A percentile compares a stretch with the other conserved stretches of the same genome.
These are phyloP conservation scores for Kwoniella dendrophila DNA, from an alignment of 768 basidiomycete species.

Conservation along the genomic window DNA sequence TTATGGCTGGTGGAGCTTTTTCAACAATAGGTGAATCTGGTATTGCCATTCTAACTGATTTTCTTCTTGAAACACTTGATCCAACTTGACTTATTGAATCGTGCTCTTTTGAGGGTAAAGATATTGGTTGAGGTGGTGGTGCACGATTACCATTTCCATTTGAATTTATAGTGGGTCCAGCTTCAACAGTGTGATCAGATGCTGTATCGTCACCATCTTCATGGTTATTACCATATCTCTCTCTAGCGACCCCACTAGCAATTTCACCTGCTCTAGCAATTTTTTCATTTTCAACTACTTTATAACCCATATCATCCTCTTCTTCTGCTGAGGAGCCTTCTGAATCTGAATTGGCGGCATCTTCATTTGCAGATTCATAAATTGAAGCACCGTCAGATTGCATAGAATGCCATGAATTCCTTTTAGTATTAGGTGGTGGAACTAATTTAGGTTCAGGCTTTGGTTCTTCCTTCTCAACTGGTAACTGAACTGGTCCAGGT, in stretches of 20 bases:
- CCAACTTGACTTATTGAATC: neutral
- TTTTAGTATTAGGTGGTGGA: conserved; percentile 25
- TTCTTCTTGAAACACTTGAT: conserved; percentile 37
- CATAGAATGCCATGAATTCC: conserved; percentile 37
- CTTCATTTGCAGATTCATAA: conserved; percentile 52
- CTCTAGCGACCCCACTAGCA: conserved; percentile 22
- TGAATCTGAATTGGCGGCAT: conserved; percentile 30
- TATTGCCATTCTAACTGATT: conserved; percentile 51
- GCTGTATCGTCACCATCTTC: conserved; percentile 8
- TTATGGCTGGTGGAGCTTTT: conserved; percentile 12
- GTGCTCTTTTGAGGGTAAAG: neutral
- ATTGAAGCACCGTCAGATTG: conserved; percentile 44
- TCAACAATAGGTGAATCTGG: conserved; percentile 45
- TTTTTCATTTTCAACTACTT: conserved; percentile 51
- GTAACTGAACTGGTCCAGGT: conserved; percentile 48
- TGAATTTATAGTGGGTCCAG: conserved; percentile 12
- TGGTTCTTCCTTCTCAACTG: conserved; percentile 27
- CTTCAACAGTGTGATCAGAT: conserved; percentile 16
- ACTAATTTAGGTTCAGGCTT: conserved; percentile 12
- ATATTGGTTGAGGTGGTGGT: conserved; percentile 6
- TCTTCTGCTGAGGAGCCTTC: conserved; percentile 27
- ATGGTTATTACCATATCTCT: neutral
- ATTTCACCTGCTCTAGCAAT: conserved; percentile 34
- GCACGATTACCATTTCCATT: conserved; percentile 7
- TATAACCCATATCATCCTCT: conserved; percentile 44